Conservation (phyloP, 1,284 basidiomycete species). For the Porphyrellus sp. region DNA sequence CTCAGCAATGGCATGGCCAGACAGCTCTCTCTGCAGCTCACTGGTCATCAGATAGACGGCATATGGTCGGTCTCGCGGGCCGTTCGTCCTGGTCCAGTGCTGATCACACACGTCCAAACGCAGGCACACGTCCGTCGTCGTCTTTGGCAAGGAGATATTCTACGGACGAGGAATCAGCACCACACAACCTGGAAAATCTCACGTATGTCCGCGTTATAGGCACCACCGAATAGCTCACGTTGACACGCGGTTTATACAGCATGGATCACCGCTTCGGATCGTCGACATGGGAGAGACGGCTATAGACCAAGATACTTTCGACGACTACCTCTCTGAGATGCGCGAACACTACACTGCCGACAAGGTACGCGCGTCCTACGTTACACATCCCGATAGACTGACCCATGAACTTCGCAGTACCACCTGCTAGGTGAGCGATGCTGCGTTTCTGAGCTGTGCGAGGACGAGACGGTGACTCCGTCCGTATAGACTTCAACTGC, state of each 20-base stretch:
- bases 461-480: not conserved
- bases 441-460: not conserved
- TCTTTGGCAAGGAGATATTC: slow-evolving; percentile 81
- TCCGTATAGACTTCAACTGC: slow-evolving; percentile 72
- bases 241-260: slow-evolving; percentile 2
- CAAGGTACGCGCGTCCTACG: slow-evolving; percentile 52
- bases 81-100: not conserved
- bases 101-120: slow-evolving; percentile 16
- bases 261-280: slow-evolving; percentile 69
- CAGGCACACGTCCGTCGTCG: slow-evolving; percentile 89
- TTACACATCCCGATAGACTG: not conserved
- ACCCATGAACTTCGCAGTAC: slow-evolving; percentile 50
- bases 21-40: slow-evolving; percentile 72
- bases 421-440: slow-evolving; percentile 73
- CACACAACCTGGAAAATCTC: slow-evolving; percentile 69
- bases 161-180: slow-evolving; percentile 83
- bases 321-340: slow-evolving; percentile 77
- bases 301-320: slow-evolving; percentile 80
- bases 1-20: slow-evolving; percentile 82
- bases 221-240: not conserved
- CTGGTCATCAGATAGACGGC: slow-evolving; percentile 84
- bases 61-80: slow-evolving; percentile 60
- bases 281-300: slow-evolving; percentile 81
- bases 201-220: slow-evolving; percentile 48
- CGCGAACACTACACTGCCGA: slow-evolving; percentile 80